Conservation (phyloP, 345 rosid genomes). For the Lepidium didymum region DNA sequence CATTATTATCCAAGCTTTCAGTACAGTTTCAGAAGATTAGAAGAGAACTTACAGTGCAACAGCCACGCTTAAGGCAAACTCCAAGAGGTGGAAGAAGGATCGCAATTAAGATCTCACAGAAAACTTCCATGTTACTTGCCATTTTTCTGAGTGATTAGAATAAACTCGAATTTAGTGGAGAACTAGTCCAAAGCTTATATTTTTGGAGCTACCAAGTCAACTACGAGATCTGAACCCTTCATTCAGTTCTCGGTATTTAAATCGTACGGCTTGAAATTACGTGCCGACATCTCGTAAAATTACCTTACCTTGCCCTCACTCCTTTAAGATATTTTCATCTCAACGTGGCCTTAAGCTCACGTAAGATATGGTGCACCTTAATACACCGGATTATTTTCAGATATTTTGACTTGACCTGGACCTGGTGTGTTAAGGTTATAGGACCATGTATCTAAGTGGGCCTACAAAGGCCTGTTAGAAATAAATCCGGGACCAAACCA, state of each 20-base stretch:
- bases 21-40: not conserved
- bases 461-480: not conserved
- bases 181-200: not conserved
- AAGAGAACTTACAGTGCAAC: conserved; percentile 59
- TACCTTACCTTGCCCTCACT: conserved; percentile 5
- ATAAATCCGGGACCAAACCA: not conserved
- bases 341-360: not conserved
- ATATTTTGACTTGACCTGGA: not conserved
- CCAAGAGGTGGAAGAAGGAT: conserved; percentile 83
- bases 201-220: not conserved
- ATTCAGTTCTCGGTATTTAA: not conserved
- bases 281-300: not conserved
- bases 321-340: not conserved
- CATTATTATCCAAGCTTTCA: not conserved
- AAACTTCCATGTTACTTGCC: conserved; percentile 56
- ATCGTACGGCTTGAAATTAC: conserved; percentile 9
- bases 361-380: not conserved
- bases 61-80: conserved; percentile 78
- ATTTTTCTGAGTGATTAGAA: conserved; percentile 21
- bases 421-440: too few species aligned
- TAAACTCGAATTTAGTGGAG: not conserved
- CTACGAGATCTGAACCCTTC: conserved; percentile 8
- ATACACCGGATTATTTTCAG: not conserved
- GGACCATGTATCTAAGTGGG: not conserved
- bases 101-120: conserved; percentile 80